Conservation (phyloP, 2,329 filamentous ascomycete species). For the Cercospora sesami region DNA sequence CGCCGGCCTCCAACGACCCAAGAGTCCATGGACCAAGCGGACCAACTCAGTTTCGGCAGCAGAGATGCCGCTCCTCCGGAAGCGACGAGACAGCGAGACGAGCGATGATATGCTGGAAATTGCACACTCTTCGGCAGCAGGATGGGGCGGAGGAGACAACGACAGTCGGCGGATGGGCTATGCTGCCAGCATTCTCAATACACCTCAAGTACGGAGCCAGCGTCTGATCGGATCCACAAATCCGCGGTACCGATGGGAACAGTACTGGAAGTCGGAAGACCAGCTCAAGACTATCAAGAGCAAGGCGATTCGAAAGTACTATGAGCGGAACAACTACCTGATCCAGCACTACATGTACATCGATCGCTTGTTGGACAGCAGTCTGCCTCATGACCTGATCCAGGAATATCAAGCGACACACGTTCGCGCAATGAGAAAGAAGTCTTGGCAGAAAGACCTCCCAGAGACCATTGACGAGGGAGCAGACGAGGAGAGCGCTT, state of each 20-base stretch:
- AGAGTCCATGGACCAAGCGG: conserved; percentile 13
- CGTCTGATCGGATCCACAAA: conserved; percentile 86
- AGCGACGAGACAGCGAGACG: conserved; percentile 25
- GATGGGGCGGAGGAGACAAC: conserved; percentile 37
- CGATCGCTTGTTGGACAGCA: conserved; percentile 84
- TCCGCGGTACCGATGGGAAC: conserved; percentile 79
- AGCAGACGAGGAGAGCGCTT: conserved; percentile 25
- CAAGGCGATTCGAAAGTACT: conserved; percentile 77
- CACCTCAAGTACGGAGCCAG: conserved; percentile 75
- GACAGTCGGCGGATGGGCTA: conserved; percentile 45
- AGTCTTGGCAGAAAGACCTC: conserved; percentile 49
- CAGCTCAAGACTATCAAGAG: conserved; percentile 70
- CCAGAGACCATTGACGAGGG: conserved; percentile 78
- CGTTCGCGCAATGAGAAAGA: conserved; percentile 15
- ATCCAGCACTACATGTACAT: conserved; percentile 94
- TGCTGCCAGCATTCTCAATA: conserved; percentile 48
- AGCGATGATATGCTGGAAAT: conserved; percentile 19
- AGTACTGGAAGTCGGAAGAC: conserved; percentile 79
- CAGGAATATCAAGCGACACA: conserved; percentile 72
- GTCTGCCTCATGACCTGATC: conserved; percentile 85
- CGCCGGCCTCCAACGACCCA: conserved; percentile 16
- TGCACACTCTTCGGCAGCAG: conserved; percentile 15
- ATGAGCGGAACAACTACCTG: conserved; percentile 83
- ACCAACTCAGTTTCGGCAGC: conserved; percentile 29
- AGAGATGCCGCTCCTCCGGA: conserved; percentile 22